phyloP scores from a whole-genome alignment of 805 yeast species.

The Suhomyces xylopsoci region DNA sequence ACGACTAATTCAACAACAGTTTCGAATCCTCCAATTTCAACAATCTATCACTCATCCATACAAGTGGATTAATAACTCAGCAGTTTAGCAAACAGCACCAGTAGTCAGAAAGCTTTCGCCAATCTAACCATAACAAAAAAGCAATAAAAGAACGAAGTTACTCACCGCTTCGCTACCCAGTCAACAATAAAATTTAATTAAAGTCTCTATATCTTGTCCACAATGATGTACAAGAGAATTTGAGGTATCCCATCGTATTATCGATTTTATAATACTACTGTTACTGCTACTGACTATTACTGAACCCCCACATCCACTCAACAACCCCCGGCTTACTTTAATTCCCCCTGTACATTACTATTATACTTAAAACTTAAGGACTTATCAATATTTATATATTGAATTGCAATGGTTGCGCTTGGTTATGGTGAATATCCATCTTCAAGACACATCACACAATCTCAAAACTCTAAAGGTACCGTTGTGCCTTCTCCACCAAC shows the following conservation, averaged over 20 bases:
- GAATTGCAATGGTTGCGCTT: constrained; percentile 13
- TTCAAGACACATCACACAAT: background rate
- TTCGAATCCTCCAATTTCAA: background rate
- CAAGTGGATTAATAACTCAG: background rate
- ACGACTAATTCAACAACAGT: background rate
- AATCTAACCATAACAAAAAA: background rate
- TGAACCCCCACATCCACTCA: background rate
- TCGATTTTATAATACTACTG: background rate
- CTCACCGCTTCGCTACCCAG: background rate
- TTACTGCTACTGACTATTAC: background rate
- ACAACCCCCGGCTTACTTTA: background rate
- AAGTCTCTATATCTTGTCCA: background rate
- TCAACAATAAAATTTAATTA: background rate
- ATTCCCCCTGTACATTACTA: background rate
- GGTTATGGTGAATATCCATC: constrained; percentile 9
- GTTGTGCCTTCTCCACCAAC: constrained; percentile 4
- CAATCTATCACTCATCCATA: background rate
- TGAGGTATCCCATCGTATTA: background rate
- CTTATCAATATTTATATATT: constrained; percentile 1
- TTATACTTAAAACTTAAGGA: background rate
- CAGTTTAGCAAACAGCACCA: background rate
- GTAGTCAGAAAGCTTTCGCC: background rate
- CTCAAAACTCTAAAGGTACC: background rate
- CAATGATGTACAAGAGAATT: background rate
- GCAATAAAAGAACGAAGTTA: background rate